Evolutionary conservation across 495 filamentous ascomycete genomes (phyloP).

Genomic region (Diplogelasinospora grovesii): DNA sequence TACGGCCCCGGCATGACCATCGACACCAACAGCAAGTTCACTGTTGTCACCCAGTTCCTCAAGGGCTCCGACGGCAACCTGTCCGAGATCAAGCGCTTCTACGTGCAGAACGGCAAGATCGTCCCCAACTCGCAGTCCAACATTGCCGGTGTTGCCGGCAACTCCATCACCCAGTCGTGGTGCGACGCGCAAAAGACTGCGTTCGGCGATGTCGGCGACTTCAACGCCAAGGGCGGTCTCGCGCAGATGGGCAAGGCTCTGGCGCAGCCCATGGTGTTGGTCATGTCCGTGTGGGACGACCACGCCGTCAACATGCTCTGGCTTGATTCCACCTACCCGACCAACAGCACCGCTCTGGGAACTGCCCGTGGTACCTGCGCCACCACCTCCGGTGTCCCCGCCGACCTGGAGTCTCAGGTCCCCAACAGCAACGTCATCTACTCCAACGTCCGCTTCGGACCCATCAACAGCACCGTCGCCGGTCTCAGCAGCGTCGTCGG

Average conservation of each 20-base stretch:
- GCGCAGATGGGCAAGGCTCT: slow-evolving; percentile 51
- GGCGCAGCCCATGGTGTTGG: slow-evolving; percentile 60
- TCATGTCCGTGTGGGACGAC: slow-evolving; percentile 76
- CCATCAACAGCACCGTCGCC: slow-evolving; percentile 56
- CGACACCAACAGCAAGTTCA: slow-evolving; percentile 60
- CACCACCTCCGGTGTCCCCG: slow-evolving; percentile 52
- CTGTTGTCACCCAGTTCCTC: slow-evolving; percentile 69
- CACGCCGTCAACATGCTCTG: slow-evolving; percentile 74
- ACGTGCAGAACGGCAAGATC: slow-evolving; percentile 61
- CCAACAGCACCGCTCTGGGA: slow-evolving; percentile 45
- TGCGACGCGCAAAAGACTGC: slow-evolving; percentile 54
- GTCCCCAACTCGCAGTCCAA: slow-evolving; percentile 52
- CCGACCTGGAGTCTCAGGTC: slow-evolving; percentile 48
- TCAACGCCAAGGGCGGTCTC: slow-evolving; percentile 55
- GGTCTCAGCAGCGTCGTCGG: slow-evolving; percentile 15
- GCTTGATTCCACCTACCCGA: slow-evolving; percentile 73
- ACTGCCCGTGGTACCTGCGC: slow-evolving; percentile 64
- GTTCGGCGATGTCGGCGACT: slow-evolving; percentile 57
- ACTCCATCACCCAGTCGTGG: slow-evolving; percentile 55
- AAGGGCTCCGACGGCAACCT: slow-evolving; percentile 43
- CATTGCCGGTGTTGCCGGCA: slow-evolving; percentile 43
- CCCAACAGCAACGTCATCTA: slow-evolving; percentile 47
- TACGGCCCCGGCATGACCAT: slow-evolving; percentile 55
- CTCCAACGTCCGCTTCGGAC: slow-evolving; percentile 67
- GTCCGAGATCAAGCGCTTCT: slow-evolving; percentile 61